Evolutionary conservation across 169 alveolate genomes (phyloP).

Genomic region (Perkinsus marinus): DNA sequence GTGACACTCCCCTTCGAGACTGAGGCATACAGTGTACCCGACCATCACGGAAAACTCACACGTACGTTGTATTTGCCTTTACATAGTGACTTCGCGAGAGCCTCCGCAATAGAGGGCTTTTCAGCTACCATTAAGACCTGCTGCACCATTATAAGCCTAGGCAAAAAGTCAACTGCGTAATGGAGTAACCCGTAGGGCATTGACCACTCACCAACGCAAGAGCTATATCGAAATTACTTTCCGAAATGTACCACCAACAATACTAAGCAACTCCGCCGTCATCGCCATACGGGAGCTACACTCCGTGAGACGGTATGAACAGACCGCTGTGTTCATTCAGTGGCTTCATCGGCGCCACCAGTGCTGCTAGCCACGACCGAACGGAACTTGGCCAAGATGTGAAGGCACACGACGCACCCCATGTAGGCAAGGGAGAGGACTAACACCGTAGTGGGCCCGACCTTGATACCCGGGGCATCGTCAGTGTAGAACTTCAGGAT

Average conservation of each 20-base stretch:
- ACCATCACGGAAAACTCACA: slow-evolving; percentile 26
- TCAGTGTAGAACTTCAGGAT: slow-evolving; percentile 8
- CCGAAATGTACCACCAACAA: not conserved
- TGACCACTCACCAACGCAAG: not conserved
- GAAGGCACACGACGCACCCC: slow-evolving; percentile 24
- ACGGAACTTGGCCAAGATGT: slow-evolving; percentile 19
- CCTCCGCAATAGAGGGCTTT: slow-evolving; percentile 94
- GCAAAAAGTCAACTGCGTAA: not conserved
- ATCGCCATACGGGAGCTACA: too few species aligned
- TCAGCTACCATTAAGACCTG: slow-evolving; percentile 95
- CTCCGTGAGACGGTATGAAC: too few species aligned
- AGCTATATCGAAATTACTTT: not conserved
- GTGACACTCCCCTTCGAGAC: slow-evolving; percentile 13
- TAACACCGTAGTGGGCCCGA: slow-evolving; percentile 27
- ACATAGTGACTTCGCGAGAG: slow-evolving; percentile 81
- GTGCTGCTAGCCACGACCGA: not conserved
- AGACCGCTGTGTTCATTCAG: not conserved
- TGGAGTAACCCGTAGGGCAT: not conserved
- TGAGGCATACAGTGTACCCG: slow-evolving; percentile 13
- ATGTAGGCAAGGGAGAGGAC: slow-evolving; percentile 27
- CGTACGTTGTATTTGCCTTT: slow-evolving; percentile 40
- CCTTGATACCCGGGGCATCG: slow-evolving; percentile 29
- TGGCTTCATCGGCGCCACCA: not conserved
- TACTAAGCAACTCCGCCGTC: not conserved
- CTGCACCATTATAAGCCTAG: too few species aligned